Evolutionary conservation across 148 eudicot species (phyloP), one percentile per base, ranked within the genome.

Genomic region (Suaeda aralocaspica): DNA sequence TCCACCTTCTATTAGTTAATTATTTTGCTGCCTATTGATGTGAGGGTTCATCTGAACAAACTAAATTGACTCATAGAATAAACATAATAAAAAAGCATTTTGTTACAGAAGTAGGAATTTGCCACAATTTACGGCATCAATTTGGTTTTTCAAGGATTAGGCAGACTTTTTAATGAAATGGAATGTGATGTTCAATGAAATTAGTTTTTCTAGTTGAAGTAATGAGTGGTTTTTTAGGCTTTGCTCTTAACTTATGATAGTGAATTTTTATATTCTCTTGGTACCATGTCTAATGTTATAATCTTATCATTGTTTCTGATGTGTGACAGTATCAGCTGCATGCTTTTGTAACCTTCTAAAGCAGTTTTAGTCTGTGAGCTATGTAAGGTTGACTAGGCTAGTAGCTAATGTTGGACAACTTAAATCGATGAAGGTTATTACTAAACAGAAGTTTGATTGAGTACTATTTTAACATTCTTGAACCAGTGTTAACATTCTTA

Each of bases 81-180:
- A 73, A 64, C 18, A 34, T 31, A 2, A 1, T n/a, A 34, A 31
- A 2, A 31, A 21, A 6, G 33, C 6, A 22, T 16, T 46, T 45
- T 26, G 30, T 9, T 1, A 6, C 22, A 10, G 30, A 29, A 48
- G 22, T 25, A 15, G 29, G 56, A 16, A 25, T 11, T 1, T 39
- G 28, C 28, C 62, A 50, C 28, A n/a, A 57, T 65, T 66, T 66
- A 57, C 36, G 66, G 65, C 65, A 26, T 74, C 66, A 29, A 41
- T 66, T 58, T 21, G 33, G 31, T 65, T 39, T 26, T 53, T 72
- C 52, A 10, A 53, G 44, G 26, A 22, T 63, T 6, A 55, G 31
- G 41, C 22, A 46, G 65, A 30, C 28, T 19, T 52, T 59, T 53
- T 65, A 41, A 52, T 55, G 64, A 26, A 44, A 21, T 49, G 64